Evolutionary conservation across 2,329 filamentous ascomycete genomes (phyloP).

Genomic region (Bipolaris cookei): DNA sequence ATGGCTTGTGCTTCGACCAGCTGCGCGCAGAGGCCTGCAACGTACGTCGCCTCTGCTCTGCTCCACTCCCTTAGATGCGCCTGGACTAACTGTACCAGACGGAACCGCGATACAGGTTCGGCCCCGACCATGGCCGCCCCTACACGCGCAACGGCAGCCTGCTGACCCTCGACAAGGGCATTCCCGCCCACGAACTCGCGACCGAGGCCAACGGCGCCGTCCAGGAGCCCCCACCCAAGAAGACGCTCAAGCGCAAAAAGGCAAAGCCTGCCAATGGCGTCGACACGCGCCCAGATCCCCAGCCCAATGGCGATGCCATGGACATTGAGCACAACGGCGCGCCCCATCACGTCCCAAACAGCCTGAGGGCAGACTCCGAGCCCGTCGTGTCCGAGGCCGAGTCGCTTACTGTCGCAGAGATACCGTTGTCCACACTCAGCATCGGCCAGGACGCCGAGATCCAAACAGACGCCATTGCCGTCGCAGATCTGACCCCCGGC

Average conservation of each 20-base stretch:
- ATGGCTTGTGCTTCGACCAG: slow-evolving; percentile 62
- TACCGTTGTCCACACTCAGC: slow-evolving; percentile 49
- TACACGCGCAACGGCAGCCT: slow-evolving; percentile 49
- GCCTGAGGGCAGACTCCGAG: slow-evolving; percentile 46
- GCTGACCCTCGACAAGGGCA: slow-evolving; percentile 46
- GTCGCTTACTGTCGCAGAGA: slow-evolving; percentile 47
- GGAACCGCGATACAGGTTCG: slow-evolving; percentile 46
- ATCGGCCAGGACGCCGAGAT: slow-evolving; percentile 48
- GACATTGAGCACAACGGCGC: slow-evolving; percentile 51
- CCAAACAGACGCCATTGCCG: slow-evolving; percentile 45
- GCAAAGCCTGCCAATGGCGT: slow-evolving; percentile 42
- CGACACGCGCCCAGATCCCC: slow-evolving; percentile 39
- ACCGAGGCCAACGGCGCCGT: slow-evolving; percentile 43
- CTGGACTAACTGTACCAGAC: slow-evolving; percentile 35
- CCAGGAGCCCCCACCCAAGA: slow-evolving; percentile 41
- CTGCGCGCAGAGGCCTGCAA: slow-evolving; percentile 46
- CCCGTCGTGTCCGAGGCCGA: slow-evolving; percentile 46
- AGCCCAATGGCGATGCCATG: slow-evolving; percentile 56
- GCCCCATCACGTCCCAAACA: slow-evolving; percentile 37
- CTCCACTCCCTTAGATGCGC: neutral
- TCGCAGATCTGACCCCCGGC: slow-evolving; percentile 39
- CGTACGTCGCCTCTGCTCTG: slow-evolving; percentile 29
- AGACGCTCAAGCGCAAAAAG: slow-evolving; percentile 46
- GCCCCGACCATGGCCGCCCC: slow-evolving; percentile 48
- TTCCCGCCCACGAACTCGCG: slow-evolving; percentile 44